phyloP scores from a whole-genome alignment of 1,139 yeast genomes.

The Eremothecium gossypii region DNA sequence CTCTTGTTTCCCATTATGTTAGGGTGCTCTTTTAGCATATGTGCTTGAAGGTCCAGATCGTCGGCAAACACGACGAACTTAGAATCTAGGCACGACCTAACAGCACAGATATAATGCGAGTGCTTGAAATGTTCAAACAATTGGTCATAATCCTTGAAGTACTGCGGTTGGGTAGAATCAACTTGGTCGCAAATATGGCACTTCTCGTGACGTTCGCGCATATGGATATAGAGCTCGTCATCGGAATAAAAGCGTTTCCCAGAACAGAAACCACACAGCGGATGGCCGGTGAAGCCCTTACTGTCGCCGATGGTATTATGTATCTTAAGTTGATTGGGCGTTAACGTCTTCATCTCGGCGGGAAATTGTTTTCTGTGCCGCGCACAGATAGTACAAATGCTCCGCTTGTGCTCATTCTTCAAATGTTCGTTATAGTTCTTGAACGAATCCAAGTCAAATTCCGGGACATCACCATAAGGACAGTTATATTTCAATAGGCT shows the following conservation, averaged over 20 bases:
- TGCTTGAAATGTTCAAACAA: conserved; percentile 64
- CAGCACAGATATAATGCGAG: conserved; percentile 70
- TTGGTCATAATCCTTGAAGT: conserved; percentile 66
- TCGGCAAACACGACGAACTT: conserved; percentile 87
- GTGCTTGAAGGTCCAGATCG: conserved; percentile 80
- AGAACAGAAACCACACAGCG: conserved; percentile 75
- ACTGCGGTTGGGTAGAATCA: conserved; percentile 57
- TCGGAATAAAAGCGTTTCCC: conserved; percentile 74
- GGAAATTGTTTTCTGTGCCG: conserved; percentile 69
- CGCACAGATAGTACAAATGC: conserved; percentile 68
- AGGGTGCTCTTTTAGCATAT: conserved; percentile 78
- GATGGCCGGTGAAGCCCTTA: conserved; percentile 82
- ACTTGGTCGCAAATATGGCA: conserved; percentile 84
- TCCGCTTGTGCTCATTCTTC: conserved; percentile 49
- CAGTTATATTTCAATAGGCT: conserved; percentile 51
- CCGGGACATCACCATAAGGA: conserved; percentile 31
- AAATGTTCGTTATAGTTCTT: conserved; percentile 59
- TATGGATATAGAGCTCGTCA: conserved; percentile 76
- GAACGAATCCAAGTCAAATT: conserved; percentile 37
- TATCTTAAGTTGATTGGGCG: conserved; percentile 50
- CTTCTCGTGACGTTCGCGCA: conserved; percentile 77
- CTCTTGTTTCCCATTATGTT: conserved; percentile 41
- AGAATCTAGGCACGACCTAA: conserved; percentile 77
- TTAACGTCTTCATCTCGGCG: conserved; percentile 55
- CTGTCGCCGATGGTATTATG: conserved; percentile 63